These are phyloP conservation scores for Sporothrix inflata DNA, from an alignment of 2,329 filamentous ascomycete species.

Conservation along the genomic window DNA sequence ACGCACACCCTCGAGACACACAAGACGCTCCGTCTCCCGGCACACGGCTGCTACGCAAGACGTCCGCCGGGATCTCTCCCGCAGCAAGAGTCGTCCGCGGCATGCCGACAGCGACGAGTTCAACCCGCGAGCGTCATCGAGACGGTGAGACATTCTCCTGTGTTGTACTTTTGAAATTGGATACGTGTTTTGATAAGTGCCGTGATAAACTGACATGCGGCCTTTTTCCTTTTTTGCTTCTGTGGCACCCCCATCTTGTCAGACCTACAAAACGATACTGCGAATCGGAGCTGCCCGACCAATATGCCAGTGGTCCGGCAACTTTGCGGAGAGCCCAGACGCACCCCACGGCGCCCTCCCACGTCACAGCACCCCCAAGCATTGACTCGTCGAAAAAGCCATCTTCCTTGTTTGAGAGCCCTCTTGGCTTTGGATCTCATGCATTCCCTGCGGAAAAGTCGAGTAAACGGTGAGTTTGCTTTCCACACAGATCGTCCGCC, in stretches of 20 bases:
- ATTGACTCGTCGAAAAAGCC: constrained; percentile 43
- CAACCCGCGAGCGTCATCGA: constrained; percentile 27
- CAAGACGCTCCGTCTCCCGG: constrained; percentile 37
- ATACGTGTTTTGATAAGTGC: not conserved
- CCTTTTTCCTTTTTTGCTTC: constrained; percentile 21
- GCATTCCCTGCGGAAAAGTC: constrained; percentile 34
- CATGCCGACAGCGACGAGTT: constrained; percentile 28
- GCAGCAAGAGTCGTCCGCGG: constrained; percentile 31
- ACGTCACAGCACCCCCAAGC: constrained; percentile 44
- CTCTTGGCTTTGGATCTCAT: constrained; percentile 39
- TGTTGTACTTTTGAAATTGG: not conserved
- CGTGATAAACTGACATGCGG: constrained; percentile 14
- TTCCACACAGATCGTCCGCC: not conserved
- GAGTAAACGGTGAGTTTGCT: constrained; percentile 36
- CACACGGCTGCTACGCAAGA: constrained; percentile 34
- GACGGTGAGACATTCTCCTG: constrained; percentile 28
- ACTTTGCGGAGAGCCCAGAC: constrained; percentile 40
- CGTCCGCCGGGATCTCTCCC: constrained; percentile 24
- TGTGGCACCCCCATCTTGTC: not conserved
- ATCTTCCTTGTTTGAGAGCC: constrained; percentile 43
- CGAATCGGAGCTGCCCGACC: constrained; percentile 31
- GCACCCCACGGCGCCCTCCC: constrained; percentile 40
- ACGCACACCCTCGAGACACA: constrained; percentile 31
- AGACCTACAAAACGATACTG: constrained; percentile 34
- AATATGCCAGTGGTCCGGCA: constrained; percentile 24